Evolutionary conservation across 805 yeast genomes (phyloP), one percentile per base, ranked within the genome.

Genomic region (Candida sithepensis): DNA sequence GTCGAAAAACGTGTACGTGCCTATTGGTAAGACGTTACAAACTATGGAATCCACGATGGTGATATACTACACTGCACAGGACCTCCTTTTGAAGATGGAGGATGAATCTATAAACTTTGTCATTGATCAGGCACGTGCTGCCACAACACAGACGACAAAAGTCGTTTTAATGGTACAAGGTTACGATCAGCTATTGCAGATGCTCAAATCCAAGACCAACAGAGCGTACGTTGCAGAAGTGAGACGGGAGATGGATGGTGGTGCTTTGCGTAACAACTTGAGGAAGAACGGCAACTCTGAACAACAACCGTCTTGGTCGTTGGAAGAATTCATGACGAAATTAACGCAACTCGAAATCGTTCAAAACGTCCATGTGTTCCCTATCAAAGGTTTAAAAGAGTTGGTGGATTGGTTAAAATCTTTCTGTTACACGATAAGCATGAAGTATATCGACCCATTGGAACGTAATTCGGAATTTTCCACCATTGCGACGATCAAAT

Each of bases 381-480:
- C 73, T 14, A 71, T 77, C 1, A 72, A 69, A 64, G 77, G 70
- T 41, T 57, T 59, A 6, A 70, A 62, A 41, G 87, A 82, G 43
- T 64, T 77, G 1, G 46, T 71, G 1, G 71, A 66, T 3, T 81
- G 88, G 81, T 57, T 84, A 14, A 74, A 70, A 41, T 75, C 83
- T 14, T 73, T 83, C 51, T 68, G 86, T 0, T 77, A 81, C 53
- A 72, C 88, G 0, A 71, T 84, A 6, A 72, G 81, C 0, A 60
- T 66, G 14, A 68, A 78, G 12, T 57, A 80, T 26, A 78, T 79
- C 61, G 89, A 84, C 57, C 78, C 78, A 20, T 64, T 65, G 33
- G 75, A 79, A 50, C 64, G 88, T 51, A 77, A 80, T 58, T 69
- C 72, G 48, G 76, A 75, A 34, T 70, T 80, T 46, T 74, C 84